Percentiles rank a stretch among this genome's conserved stretches.
These are phyloP conservation scores for Herpotrichia juniperi DNA, from an alignment of 2,329 filamentous ascomycete genomes.

Conservation along the genomic window DNA sequence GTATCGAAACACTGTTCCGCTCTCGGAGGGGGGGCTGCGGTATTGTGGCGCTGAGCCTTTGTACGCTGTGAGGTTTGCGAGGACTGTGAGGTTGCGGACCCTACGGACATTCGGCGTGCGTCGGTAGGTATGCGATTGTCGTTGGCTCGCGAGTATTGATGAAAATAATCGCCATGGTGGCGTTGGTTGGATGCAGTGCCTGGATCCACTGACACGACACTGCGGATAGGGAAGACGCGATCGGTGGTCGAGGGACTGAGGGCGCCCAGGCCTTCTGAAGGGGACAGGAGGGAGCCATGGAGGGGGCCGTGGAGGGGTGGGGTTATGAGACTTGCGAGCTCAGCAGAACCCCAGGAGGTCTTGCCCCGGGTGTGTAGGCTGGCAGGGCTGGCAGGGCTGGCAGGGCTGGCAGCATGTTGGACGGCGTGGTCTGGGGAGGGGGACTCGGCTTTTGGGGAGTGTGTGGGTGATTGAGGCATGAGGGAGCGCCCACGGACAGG, in stretches of 20 bases:
- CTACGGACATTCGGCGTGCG: constrained; percentile 31
- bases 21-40: neutral
- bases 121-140: constrained; percentile 29
- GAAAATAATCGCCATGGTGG: constrained; percentile 48
- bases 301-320: constrained; percentile 9
- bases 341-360: no score
- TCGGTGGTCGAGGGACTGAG: constrained; percentile 56
- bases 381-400: no score
- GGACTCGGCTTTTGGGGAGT: constrained; percentile 10
- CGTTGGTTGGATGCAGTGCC: constrained; percentile 44
- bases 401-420: no score
- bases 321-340: constrained; percentile 5
- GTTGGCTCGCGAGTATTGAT: constrained; percentile 29
- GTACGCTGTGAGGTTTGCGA: constrained; percentile 32
- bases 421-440: constrained; percentile 1
- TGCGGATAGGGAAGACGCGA: constrained; percentile 80
- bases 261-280: constrained; percentile 26
- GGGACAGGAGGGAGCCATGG: constrained; percentile 20
- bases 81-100: constrained; percentile 34
- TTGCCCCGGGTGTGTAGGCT: no score
- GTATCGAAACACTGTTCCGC: constrained; percentile 13
- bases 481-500: neutral
- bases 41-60: constrained; percentile 7
- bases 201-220: constrained; percentile 75
- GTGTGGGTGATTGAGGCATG: constrained; percentile 35